Base-by-base conservation (phyloP, 306 rosid genomes). In the Quillaja saponaria region DNA sequence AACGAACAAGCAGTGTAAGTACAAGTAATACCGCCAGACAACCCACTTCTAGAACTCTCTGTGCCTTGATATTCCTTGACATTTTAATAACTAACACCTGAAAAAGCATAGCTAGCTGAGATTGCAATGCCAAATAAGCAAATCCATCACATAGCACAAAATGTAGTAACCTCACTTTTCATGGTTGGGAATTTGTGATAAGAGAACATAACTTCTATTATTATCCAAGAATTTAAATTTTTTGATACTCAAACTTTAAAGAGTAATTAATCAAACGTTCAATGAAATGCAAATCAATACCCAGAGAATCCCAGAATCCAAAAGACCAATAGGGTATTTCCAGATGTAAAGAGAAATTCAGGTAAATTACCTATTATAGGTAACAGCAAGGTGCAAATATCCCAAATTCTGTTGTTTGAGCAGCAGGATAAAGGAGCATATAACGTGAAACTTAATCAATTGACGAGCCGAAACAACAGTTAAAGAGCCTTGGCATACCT, bases 81-180 rank as follows among this genome's bases (percentile, higher is more conserved):
- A 92, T 92, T 76, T 74, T 83, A 49, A 66, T 56, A 68, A 41
- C 60, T 21, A 78, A 57, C 21, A 64, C 88, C 90, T 86, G 83
- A 77, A 69, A 47, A 80, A 7, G 35, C 54, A 70, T 10, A 52
- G 61, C 68, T 37, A 46, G 48, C 49, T 71, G 71, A 55, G 58
- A 66, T 61, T 58, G 34, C 37, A 47, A 55, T 39, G 59, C 38
- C 20, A 31, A 38, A 57, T 0, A 49, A 9, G 45, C 67, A 45
- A 64, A 58, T 45, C 15, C 20, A 57, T 38, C 20, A 11, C 21
- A 58, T 31, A 10, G 47, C 46, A 67, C 38, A 72, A 17, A 18
- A 46, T 15, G 45, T 21, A 8, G 10, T 8, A 63, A 19, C 8
- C 16, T 56, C 66, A 64, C 44, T 58, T 41, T 49, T 56, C 18